These are phyloP conservation scores for Ogataea nitratoaversa DNA, from an alignment of 805 yeast species.

Conservation along the genomic window DNA sequence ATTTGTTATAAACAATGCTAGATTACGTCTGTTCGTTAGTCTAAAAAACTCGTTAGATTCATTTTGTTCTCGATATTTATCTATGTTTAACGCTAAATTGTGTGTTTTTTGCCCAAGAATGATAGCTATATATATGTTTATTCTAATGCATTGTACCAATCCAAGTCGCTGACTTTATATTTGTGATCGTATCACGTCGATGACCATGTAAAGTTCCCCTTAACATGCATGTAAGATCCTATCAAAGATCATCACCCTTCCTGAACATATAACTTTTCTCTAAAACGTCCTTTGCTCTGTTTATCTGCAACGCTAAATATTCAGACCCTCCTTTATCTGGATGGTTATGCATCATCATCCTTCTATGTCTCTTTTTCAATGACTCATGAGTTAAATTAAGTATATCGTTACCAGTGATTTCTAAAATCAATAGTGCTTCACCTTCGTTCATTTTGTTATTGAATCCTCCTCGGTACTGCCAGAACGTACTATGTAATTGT, in stretches of 20 bases:
- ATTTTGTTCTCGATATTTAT: too few species aligned
- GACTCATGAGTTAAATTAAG: slow-evolving; percentile 41
- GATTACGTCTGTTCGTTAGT: too few species aligned
- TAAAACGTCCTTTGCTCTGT: slow-evolving; percentile 77
- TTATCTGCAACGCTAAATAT: slow-evolving; percentile 76
- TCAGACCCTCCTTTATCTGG: slow-evolving; percentile 90
- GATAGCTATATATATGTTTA: too few species aligned
- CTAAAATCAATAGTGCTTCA: slow-evolving; percentile 65
- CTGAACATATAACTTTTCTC: slow-evolving; percentile 54
- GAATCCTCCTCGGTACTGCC: slow-evolving; percentile 57
- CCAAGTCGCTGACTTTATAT: too few species aligned
- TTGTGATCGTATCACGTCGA: too few species aligned
- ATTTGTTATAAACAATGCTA: not conserved
- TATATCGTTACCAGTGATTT: slow-evolving; percentile 54
- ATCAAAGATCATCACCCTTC: slow-evolving; percentile 1
- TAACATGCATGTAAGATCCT: not conserved
- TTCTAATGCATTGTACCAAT: too few species aligned
- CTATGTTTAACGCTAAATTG: too few species aligned
- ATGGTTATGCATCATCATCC: slow-evolving; percentile 75
- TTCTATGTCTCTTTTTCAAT: slow-evolving; percentile 69
- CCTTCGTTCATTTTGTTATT: slow-evolving; percentile 59
- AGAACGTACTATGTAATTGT: slow-evolving; percentile 25
- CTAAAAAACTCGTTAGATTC: too few species aligned
- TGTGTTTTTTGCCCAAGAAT: too few species aligned
- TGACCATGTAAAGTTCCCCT: too few species aligned